Evolutionary conservation across 1,284 basidiomycete species (phyloP).

Genomic region (Trametes pubescens): DNA sequence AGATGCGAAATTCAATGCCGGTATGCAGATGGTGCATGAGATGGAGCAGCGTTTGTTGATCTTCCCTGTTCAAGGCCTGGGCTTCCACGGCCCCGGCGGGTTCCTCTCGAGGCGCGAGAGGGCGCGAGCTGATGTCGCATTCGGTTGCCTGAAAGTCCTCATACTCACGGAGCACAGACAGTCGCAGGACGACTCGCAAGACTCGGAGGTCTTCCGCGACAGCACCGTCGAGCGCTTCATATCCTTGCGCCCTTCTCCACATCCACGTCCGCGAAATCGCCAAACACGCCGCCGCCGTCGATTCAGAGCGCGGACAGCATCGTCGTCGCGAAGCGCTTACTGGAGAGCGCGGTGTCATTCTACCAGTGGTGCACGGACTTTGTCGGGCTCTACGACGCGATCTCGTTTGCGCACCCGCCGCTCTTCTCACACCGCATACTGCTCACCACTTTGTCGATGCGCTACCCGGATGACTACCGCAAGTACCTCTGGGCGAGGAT

Average conservation of each 20-base stretch:
- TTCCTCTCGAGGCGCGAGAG: no score
- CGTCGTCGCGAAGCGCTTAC: constrained; percentile 63
- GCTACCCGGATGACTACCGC: constrained; percentile 87
- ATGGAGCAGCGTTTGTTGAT: no score
- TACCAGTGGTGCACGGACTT: constrained; percentile 96
- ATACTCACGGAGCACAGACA: constrained; percentile 92
- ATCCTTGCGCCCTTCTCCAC: constrained; percentile 67
- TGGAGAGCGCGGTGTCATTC: constrained; percentile 79
- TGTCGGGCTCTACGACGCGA: constrained; percentile 88
- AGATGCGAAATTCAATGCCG: no score
- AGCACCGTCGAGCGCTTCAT: constrained; percentile 65
- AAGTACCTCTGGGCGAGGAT: constrained; percentile 75
- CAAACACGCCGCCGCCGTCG: constrained; percentile 45
- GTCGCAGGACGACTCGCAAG: constrained; percentile 56
- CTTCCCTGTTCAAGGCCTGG: no score
- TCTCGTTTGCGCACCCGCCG: constrained; percentile 85
- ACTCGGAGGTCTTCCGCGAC: constrained; percentile 82
- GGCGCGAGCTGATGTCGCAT: constrained; percentile 65
- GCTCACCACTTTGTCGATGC: constrained; percentile 79
- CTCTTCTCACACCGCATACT: constrained; percentile 77
- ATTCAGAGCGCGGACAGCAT: constrained; percentile 43
- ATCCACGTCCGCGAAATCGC: constrained; percentile 34
- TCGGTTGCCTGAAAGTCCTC: constrained; percentile 92
- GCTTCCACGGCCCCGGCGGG: constrained; percentile 49
- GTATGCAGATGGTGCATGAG: no score